phyloP scores from a whole-genome alignment of 1,284 basidiomycete genomes.

The Marasmius sp. region DNA sequence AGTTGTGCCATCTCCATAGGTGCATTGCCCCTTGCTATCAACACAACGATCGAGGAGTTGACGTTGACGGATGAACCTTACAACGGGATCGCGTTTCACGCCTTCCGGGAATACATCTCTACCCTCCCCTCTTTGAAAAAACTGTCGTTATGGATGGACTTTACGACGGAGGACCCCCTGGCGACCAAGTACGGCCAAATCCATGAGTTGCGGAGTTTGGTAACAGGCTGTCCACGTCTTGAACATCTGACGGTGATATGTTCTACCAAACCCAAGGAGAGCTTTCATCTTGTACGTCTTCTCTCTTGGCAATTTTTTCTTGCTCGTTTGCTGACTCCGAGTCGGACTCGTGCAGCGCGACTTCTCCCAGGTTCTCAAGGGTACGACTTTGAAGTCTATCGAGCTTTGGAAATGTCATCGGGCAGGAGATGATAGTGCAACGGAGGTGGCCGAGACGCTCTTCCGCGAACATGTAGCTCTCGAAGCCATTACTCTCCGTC shows the following conservation, averaged over 20 bases:
- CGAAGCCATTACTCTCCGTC: background rate
- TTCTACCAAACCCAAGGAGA: conserved; percentile 12
- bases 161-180: background rate
- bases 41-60: conserved; percentile 1
- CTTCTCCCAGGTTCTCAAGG: background rate
- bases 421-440: background rate
- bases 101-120: background rate
- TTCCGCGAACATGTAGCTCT: background rate
- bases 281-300: conserved; percentile 1
- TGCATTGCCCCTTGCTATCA: background rate
- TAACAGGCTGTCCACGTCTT: background rate
- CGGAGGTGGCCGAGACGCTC: background rate
- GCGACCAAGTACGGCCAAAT: conserved; percentile 2
- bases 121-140: background rate
- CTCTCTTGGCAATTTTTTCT: background rate
- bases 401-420: background rate
- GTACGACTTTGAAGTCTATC: background rate
- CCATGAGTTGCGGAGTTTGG: background rate
- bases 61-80: conserved; percentile 1
- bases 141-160: conserved; percentile 8
- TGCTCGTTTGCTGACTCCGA: background rate
- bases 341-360: background rate
- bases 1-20: background rate
- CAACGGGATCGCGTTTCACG: background rate
- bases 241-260: conserved; percentile 7